These are phyloP conservation scores for Dendrobium chrysotoxum DNA, from an alignment of 106 monocot species.

Conservation along the genomic window DNA sequence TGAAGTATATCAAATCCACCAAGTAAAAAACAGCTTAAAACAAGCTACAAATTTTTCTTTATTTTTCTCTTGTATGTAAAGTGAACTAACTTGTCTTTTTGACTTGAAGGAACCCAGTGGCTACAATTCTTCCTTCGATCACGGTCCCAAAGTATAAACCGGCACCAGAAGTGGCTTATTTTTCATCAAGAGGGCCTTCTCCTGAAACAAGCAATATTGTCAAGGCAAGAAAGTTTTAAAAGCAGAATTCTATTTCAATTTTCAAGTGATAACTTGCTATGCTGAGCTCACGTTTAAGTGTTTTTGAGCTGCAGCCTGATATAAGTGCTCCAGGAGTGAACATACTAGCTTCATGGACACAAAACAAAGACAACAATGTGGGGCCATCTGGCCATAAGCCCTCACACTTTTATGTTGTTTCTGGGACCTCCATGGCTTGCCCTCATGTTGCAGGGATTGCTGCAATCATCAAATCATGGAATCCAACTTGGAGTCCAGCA, in stretches of 20 bases:
- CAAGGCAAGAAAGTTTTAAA: constrained; percentile 26
- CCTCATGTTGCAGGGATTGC: constrained; percentile 70
- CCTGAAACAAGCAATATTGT: constrained; percentile 46
- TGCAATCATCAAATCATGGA: constrained; percentile 48
- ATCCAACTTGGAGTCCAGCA: constrained; percentile 67
- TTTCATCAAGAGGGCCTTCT: constrained; percentile 77
- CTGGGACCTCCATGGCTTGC: constrained; percentile 88
- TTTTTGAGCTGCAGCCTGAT: constrained; percentile 46
- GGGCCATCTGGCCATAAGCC: constrained; percentile 41
- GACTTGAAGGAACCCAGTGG: constrained; percentile 48
- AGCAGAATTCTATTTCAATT: not conserved
- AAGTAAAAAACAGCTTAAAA: constrained; percentile 27
- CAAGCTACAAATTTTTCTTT: not conserved
- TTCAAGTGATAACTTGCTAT: too few species aligned
- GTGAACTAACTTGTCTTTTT: not conserved
- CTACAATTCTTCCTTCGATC: constrained; percentile 58
- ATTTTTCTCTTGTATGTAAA: not conserved
- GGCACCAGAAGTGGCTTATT: constrained; percentile 65
- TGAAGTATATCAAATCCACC: constrained; percentile 64
- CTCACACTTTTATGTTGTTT: constrained; percentile 50
- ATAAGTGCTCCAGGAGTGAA: constrained; percentile 75
- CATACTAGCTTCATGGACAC: constrained; percentile 81
- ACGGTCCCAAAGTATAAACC: constrained; percentile 52
- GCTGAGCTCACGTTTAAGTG: too few species aligned
- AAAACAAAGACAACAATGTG: constrained; percentile 9